Conservation (phyloP, 2,329 filamentous ascomycete species). For the Ploettnerulaceae sp. region DNA sequence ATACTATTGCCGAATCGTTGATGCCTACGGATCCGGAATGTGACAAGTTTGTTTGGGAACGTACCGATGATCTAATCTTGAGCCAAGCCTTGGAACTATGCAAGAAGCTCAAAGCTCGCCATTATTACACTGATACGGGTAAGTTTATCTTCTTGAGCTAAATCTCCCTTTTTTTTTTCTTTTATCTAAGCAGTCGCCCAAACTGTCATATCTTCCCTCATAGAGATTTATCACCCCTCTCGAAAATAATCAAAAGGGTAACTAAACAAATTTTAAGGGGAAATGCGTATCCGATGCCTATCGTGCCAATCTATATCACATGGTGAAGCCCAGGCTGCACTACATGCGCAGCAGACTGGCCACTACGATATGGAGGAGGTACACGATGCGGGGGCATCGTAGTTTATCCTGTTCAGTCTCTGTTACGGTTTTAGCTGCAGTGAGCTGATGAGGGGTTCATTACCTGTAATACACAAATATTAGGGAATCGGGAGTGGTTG, state of each 20-base stretch:
- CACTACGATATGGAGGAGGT: conserved; percentile 55
- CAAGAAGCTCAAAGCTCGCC: conserved; percentile 58
- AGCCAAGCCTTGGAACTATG: conserved; percentile 62
- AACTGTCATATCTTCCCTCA: no score
- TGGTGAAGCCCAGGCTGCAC: conserved; percentile 57
- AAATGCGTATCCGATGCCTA: conserved; percentile 75
- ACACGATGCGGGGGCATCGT: neutral
- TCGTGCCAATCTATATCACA: conserved; percentile 63
- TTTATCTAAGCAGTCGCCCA: no score
- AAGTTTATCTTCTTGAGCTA: no score
- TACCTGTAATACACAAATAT: no score
- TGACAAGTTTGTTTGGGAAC: conserved; percentile 60
- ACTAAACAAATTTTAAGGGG: no score
- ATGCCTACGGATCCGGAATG: conserved; percentile 62
- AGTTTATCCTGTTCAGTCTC: no score
- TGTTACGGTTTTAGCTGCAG: no score
- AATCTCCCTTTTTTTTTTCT: no score
- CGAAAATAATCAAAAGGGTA: no score
- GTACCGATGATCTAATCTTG: conserved; percentile 61
- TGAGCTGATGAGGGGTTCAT: no score
- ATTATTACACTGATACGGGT: conserved; percentile 87
- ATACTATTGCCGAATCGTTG: conserved; percentile 74
- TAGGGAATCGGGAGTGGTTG: no score
- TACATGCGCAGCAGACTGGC: conserved; percentile 57
- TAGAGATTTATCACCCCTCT: no score